Base-by-base conservation (phyloP, 2,329 filamentous ascomycete species). In the Phyllosticta citriasiana region DNA sequence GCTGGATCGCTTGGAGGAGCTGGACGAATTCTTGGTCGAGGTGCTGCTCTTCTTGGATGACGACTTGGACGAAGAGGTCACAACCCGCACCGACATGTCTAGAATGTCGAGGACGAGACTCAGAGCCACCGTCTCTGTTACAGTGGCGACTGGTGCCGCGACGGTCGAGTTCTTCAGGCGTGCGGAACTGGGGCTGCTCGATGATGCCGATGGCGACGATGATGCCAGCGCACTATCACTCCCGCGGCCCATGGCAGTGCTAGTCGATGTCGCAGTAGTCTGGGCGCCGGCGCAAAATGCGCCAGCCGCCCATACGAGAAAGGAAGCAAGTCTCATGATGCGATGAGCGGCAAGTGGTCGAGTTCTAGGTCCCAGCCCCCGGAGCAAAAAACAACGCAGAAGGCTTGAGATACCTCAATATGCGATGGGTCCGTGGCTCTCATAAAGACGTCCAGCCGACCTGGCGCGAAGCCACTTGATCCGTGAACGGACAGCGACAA, bases 81-180 rank as follows among this genome's bases (percentile, higher is more conserved):
- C 52, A 7, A 60, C 7, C 7, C 6, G 33, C n/a, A 57, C 59
- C 25, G 59, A 61, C 16, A 61, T 57, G 59, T 30, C 53, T 25
- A 57, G 35, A 12, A 61, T 57, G 19, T 61, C 59, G 54, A 61
- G 59, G n/a, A 61, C 54, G n/a, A 61, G 27, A 40, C 59, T 61
- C 10, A 61, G 50, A 26, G 54, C 53, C 16, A 61, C 54, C 4
- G 59, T 61, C 59, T 61, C 59, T 10, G 54, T 61, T 16, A 61
- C 47, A 16, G 54, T 57, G 16, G 54, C 50, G 19, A 57, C 53
- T 16, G 30, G 54, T 7, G 40, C 35, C 19, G 47, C 52, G 53
- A 30, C 4, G 8, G 35, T 55, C 5, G 25, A 33, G 10, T 25
- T 30, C 9, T 52, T 55, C 14, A 27, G 14, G 22, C 22, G 26